Percentiles rank a stretch among this genome's conserved stretches.
Evolutionary conservation across 2,329 filamentous ascomycete species (phyloP).

Genomic region (Penicillium italicum): DNA sequence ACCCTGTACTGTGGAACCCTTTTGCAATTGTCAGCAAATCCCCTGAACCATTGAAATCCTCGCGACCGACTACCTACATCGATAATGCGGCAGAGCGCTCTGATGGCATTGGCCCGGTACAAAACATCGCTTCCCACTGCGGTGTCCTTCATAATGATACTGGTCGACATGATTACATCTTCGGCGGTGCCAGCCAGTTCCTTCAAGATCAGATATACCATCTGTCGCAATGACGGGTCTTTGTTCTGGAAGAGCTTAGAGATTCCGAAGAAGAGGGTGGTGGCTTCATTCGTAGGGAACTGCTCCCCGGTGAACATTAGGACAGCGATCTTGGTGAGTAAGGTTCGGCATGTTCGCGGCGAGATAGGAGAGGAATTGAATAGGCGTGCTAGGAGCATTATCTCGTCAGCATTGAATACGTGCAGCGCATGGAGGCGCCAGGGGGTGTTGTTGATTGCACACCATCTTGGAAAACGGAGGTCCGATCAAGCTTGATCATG

Average conservation of each 20-base stretch:
- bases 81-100: constrained; percentile 93
- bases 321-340: constrained; percentile 94
- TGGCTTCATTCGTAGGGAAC: constrained; percentile 96
- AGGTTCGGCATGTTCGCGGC: constrained; percentile 93
- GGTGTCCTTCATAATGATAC: constrained; percentile 99
- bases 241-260: constrained; percentile 99
- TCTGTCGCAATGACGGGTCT: constrained; percentile 94
- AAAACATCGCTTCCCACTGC: constrained; percentile 91
- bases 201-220: constrained; percentile 98
- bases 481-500: constrained; percentile 95
- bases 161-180: constrained; percentile 99
- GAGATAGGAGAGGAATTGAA: constrained; percentile 98
- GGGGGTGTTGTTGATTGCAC: constrained; percentile 33
- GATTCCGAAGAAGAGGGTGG: constrained; percentile 96
- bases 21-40: constrained; percentile 19
- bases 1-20: constrained; percentile 92
- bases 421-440: constrained; percentile 21
- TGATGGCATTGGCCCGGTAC: constrained; percentile 92
- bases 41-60: neutral
- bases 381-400: constrained; percentile 66
- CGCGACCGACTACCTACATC: constrained; percentile 58
- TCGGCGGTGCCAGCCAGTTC: constrained; percentile 92
- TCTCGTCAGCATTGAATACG: constrained; percentile 14
- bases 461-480: constrained; percentile 99
- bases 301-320: constrained; percentile 95